These are phyloP conservation scores for Coniochaeta pulveracea DNA, from an alignment of 2,329 filamentous ascomycete species.

Conservation along the genomic window DNA sequence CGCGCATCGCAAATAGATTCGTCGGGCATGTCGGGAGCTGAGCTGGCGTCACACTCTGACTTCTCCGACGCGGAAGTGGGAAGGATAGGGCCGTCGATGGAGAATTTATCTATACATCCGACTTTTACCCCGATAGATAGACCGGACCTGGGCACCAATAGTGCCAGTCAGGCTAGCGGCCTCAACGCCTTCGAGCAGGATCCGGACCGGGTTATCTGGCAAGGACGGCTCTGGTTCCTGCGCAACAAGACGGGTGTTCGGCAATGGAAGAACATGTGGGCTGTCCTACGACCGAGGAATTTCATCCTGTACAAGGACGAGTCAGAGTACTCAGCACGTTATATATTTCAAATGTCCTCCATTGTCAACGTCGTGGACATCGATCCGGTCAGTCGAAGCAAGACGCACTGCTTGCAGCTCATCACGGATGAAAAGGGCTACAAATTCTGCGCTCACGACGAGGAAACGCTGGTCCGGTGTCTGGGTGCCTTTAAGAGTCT, in stretches of 20 bases:
- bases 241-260: slow-evolving; percentile 73
- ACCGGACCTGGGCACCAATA: slow-evolving; percentile 30
- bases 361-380: slow-evolving; percentile 91
- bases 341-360: slow-evolving; percentile 66
- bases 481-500: slow-evolving; percentile 87
- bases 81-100: slow-evolving; percentile 37
- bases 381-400: slow-evolving; percentile 74
- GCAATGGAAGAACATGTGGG: slow-evolving; percentile 94
- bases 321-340: slow-evolving; percentile 74
- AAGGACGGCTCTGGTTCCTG: slow-evolving; percentile 79
- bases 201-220: slow-evolving; percentile 83
- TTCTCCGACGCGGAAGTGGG: slow-evolving; percentile 61
- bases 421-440: slow-evolving; percentile 87
- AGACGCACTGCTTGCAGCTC: slow-evolving; percentile 79
- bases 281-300: slow-evolving; percentile 74
- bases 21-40: slow-evolving; percentile 51
- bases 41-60: slow-evolving; percentile 73
- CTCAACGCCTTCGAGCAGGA: slow-evolving; percentile 48
- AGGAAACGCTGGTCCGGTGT: slow-evolving; percentile 74
- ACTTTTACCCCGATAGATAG: slow-evolving; percentile 12
- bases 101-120: slow-evolving; percentile 32
- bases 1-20: slow-evolving; percentile 55
- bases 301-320: slow-evolving; percentile 90
- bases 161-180: slow-evolving; percentile 52
- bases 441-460: slow-evolving; percentile 65